These are phyloP conservation scores for Colletotrichum musicola DNA, from an alignment of 2,329 filamentous ascomycete genomes.

Conservation along the genomic window DNA sequence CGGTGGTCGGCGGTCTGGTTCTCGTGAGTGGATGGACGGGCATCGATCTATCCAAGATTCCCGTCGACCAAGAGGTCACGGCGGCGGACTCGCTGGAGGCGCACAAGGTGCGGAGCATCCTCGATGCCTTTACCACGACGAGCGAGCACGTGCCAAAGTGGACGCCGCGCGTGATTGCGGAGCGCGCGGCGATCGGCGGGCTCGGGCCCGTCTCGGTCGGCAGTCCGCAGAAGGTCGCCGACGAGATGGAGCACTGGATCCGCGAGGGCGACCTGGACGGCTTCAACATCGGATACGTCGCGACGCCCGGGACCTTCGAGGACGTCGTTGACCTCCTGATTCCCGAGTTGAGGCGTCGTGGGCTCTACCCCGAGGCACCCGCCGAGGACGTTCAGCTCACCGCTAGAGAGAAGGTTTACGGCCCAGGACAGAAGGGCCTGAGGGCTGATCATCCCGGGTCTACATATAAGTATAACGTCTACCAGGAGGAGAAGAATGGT, in stretches of 20 bases:
- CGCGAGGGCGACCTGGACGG: slow-evolving; percentile 57
- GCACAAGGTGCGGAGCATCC: slow-evolving; percentile 61
- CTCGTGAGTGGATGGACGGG: slow-evolving; percentile 71
- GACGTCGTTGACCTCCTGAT: slow-evolving; percentile 49
- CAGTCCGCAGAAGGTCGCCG: slow-evolving; percentile 55
- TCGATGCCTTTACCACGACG: slow-evolving; percentile 62
- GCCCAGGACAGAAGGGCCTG: slow-evolving; percentile 67
- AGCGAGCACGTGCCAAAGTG: slow-evolving; percentile 58
- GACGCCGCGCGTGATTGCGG: slow-evolving; percentile 58
- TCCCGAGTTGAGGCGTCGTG: slow-evolving; percentile 46
- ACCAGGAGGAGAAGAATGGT: slow-evolving; percentile 62
- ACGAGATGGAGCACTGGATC: slow-evolving; percentile 60
- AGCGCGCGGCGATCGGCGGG: slow-evolving; percentile 57
- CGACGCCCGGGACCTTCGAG: slow-evolving; percentile 54
- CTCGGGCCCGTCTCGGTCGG: slow-evolving; percentile 53
- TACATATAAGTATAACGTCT: slow-evolving; percentile 72
- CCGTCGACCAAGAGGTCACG: slow-evolving; percentile 69
- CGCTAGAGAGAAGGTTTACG: slow-evolving; percentile 72
- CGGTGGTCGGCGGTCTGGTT: slow-evolving; percentile 65
- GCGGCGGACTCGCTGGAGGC: slow-evolving; percentile 67
- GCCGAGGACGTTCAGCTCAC: slow-evolving; percentile 56
- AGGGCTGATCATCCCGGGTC: slow-evolving; percentile 71
- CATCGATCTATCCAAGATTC: slow-evolving; percentile 69
- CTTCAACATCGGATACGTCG: slow-evolving; percentile 58
- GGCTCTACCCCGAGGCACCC: slow-evolving; percentile 47